Evolutionary conservation across 192 early-diverging fungal species (phyloP).

Genomic region (Backusella liffmaniae): DNA sequence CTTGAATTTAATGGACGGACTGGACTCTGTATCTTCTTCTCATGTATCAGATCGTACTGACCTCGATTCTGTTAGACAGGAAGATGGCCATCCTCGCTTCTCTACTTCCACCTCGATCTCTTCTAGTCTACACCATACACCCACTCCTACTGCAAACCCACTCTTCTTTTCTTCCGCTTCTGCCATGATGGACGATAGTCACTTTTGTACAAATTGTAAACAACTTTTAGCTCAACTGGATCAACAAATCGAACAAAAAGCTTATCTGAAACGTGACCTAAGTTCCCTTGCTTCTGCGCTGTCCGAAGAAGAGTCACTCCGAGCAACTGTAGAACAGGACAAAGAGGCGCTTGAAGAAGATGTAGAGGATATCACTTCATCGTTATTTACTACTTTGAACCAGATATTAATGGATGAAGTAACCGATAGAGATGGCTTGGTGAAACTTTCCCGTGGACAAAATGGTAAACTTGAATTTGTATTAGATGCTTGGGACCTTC

Average conservation of each 20-base stretch:
- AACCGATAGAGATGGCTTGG: conserved; percentile 31
- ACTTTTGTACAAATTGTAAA: conserved; percentile 43
- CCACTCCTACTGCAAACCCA: not conserved
- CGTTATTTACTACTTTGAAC: conserved; percentile 41
- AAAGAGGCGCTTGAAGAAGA: conserved; percentile 41
- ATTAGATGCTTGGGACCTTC: conserved; percentile 29
- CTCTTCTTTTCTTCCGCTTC: not conserved
- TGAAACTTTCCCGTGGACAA: conserved; percentile 31
- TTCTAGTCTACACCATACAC: not conserved
- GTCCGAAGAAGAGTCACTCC: conserved; percentile 38
- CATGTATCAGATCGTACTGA: conserved; percentile 11
- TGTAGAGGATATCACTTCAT: conserved; percentile 39
- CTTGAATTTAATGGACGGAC: conserved; percentile 20
- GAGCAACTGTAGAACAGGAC: conserved; percentile 29
- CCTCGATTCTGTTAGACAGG: not conserved
- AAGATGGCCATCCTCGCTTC: conserved; percentile 7
- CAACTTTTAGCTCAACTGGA: conserved; percentile 43
- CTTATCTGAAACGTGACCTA: conserved; percentile 47
- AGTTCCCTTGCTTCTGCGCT: conserved; percentile 38
- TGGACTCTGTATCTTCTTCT: conserved; percentile 13
- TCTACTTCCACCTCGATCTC: conserved; percentile 13
- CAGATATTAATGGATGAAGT: conserved; percentile 50
- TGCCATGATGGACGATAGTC: not conserved
- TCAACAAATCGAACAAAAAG: conserved; percentile 49
- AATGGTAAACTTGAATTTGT: conserved; percentile 19